Conservation (phyloP, 345 rosid species). For the Corymbia maculata region DNA sequence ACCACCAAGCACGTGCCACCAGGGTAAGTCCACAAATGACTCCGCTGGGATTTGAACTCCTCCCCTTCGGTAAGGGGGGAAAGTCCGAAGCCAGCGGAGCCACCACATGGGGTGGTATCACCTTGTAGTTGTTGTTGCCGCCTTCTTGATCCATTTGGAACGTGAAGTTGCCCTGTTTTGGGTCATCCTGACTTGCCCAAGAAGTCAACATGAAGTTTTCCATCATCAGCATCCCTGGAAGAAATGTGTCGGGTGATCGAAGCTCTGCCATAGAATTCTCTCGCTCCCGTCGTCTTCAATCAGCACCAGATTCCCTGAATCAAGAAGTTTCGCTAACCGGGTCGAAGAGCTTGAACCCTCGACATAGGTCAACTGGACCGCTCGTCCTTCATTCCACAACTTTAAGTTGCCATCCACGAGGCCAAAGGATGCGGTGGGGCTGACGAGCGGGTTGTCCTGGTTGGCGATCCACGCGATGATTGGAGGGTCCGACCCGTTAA, state of each 20-base stretch:
- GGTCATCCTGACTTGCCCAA: slow-evolving; percentile 39
- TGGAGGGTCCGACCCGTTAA: slow-evolving; percentile 3
- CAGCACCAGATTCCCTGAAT: slow-evolving; percentile 25
- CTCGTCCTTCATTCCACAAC: slow-evolving; percentile 7
- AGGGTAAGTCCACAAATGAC: too few species aligned
- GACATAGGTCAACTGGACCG: background rate
- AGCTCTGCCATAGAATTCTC: slow-evolving; percentile 34
- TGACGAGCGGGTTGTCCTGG: slow-evolving; percentile 7
- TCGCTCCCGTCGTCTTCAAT: background rate
- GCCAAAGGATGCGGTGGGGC: background rate
- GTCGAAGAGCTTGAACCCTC: slow-evolving; percentile 21
- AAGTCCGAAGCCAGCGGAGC: too few species aligned
- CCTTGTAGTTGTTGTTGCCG: background rate
- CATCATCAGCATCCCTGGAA: slow-evolving; percentile 41
- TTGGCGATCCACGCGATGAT: slow-evolving; percentile 5
- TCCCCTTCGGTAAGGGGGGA: too few species aligned
- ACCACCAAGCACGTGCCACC: too few species aligned
- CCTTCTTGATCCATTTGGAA: background rate
- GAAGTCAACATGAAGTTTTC: slow-evolving; percentile 17
- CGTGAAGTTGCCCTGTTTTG: slow-evolving; percentile 36
- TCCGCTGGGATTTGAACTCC: too few species aligned
- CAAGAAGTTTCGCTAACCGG: background rate
- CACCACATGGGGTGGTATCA: too few species aligned
- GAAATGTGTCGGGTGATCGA: slow-evolving; percentile 39
- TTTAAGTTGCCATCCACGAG: slow-evolving; percentile 19